phyloP scores from a whole-genome alignment of 768 basidiomycete genomes.

The Boletus insuetus region DNA sequence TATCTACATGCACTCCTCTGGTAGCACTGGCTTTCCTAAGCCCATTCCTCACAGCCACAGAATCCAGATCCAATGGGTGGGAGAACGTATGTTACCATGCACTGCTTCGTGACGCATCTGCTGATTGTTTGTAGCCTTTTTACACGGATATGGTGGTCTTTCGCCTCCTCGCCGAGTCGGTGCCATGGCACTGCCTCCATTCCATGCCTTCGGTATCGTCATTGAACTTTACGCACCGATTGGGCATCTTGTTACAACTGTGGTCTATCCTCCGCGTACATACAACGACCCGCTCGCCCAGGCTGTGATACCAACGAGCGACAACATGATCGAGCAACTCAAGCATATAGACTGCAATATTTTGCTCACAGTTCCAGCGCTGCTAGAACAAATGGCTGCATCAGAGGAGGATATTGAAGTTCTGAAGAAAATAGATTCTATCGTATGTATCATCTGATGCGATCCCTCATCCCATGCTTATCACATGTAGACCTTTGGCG shows the following conservation, averaged over 20 bases:
- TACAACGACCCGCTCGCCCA: background rate
- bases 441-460: background rate
- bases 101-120: no score
- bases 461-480: background rate
- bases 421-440: background rate
- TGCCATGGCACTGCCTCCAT: constrained; percentile 36
- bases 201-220: constrained; percentile 37
- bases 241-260: constrained; percentile 23
- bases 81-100: constrained; percentile 27
- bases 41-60: constrained; percentile 36
- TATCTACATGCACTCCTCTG: constrained; percentile 22
- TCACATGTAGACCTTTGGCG: constrained; percentile 4
- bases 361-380: constrained; percentile 16
- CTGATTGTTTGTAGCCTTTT: background rate
- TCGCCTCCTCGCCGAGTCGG: constrained; percentile 11
- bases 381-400: constrained; percentile 19
- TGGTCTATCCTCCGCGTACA: constrained; percentile 33
- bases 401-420: background rate
- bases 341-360: constrained; percentile 1
- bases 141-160: background rate
- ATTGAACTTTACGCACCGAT: constrained; percentile 33
- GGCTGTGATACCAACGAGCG: constrained; percentile 15
- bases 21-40: constrained; percentile 49
- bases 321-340: constrained; percentile 17
- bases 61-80: constrained; percentile 33